These are phyloP conservation scores for Furcasterigmium sp. DNA, from an alignment of 2,329 filamentous ascomycete species.

Conservation along the genomic window DNA sequence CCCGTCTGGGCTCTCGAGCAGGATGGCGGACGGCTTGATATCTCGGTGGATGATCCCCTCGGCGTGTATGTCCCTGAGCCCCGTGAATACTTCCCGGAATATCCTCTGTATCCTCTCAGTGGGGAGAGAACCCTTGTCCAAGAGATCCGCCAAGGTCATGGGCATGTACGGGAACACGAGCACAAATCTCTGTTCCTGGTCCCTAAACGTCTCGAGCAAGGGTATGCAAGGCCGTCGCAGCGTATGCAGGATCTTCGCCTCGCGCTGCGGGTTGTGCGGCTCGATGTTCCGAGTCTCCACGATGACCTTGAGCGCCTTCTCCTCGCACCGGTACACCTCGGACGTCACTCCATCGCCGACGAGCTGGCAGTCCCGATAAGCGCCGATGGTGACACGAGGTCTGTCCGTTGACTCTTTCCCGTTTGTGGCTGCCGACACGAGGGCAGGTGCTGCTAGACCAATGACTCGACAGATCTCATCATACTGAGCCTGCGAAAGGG, in stretches of 20 bases:
- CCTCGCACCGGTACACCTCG: conserved; percentile 66
- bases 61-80: conserved; percentile 65
- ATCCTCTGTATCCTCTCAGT: conserved; percentile 29
- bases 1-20: conserved; percentile 61
- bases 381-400: conserved; percentile 44
- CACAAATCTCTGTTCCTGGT: conserved; percentile 66
- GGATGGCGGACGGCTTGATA: conserved; percentile 85
- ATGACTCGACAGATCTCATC: conserved; percentile 31
- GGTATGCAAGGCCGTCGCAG: conserved; percentile 56
- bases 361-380: conserved; percentile 47
- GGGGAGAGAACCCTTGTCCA: conserved; percentile 41
- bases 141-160: conserved; percentile 63
- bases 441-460: conserved; percentile 7
- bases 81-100: conserved; percentile 65
- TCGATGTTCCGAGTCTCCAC: conserved; percentile 65
- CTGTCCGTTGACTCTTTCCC: conserved; percentile 10
- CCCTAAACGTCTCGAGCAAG: conserved; percentile 68
- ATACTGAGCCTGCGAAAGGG: conserved; percentile 24
- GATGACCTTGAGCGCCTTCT: conserved; percentile 78
- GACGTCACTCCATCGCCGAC: conserved; percentile 72
- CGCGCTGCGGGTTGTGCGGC: conserved; percentile 78
- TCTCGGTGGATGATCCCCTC: conserved; percentile 85
- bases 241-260: conserved; percentile 66
- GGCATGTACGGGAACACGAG: conserved; percentile 83
- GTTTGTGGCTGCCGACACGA: not conserved